Base-by-base conservation (phyloP, 2,329 filamentous ascomycete genomes). In the Paracoccidioides lutzii region DNA sequence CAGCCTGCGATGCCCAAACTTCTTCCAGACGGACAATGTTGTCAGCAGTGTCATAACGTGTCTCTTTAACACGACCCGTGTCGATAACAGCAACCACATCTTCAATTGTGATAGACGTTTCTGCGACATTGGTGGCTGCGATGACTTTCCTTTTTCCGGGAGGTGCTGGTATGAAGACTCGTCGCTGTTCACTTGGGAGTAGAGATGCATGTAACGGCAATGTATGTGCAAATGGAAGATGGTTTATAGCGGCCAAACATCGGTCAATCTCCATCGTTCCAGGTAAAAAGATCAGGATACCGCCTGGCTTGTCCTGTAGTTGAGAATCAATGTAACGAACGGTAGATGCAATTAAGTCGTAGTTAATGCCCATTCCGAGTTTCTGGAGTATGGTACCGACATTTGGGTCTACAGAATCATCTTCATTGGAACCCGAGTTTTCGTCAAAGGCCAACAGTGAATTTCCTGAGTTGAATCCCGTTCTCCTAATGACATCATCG, bases 41-140 rank as follows among this genome's bases (percentile, higher is more conserved):
- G 67, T 86, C 95, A 59, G 85, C 81, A 0, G 89, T 82, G 67
- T 97, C 93, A 64, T 90, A 97, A 67, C 88, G 91, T 0, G 90
- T 98, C 71, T 98, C 91, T 67, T 98, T 98, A 58, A 98, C 93
- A 54, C 89, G 84, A 33, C 93, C 93, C 9, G 87, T 93, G 68
- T 98, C 93, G 60, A 98, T 91, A 48, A 98, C 93, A 2, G 88
- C 91, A 2, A 97, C 87, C 54, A 98, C 88, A 66, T 98, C 93
- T 66, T 96, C 90, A 58, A 98, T 98, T 0, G 93, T 98, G 68
- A 98, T 97, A 2, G 93, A 97, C 0, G 93, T 98, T 69, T 98
- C 93, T 1, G 93, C 93, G 2, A 98, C 91, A 65, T 98, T 98
- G 46, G 93, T 98, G 0, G 93, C 88, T 5, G 91, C 88, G 38